Evolutionary conservation across 331 rosid genomes (phyloP), one percentile per base, ranked within the genome.

Genomic region (Pyrus hybrid): DNA sequence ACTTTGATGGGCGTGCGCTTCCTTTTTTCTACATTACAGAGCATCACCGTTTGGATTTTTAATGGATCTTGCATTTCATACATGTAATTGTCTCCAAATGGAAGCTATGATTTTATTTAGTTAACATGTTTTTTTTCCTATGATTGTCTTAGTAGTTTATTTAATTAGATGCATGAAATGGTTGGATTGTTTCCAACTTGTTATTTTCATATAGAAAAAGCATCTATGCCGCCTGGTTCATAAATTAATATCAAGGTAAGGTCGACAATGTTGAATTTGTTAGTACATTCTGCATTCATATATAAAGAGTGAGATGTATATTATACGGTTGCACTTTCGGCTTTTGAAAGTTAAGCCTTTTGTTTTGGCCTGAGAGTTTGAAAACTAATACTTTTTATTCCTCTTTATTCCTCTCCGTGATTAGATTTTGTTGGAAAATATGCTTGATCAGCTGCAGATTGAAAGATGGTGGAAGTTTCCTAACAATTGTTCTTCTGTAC

Each of bases 211-310:
- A 51, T 17, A 26, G 16, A 6, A 25, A 62, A 25, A 5, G 57
- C 57, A 51, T 17, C 57, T 14, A 62, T 64, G 8, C 69, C 5
- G 22, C 18, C 13, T 29, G 14, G 12, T 30, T 25, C 37, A 17
- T 63, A 28, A 43, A 23, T 23, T 35, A 28, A 10, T 16, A n/a
- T 2, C 28, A 25, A 64, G 28, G 26, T 12, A 58, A 22, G 45
- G 82, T 61, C 69, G 56, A 53, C 81, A 45, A 22, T 67, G 79
- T 81, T 81, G 85, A 81, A 76, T 29, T 70, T 76, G 16, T 12
- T 16, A 35, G 70, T 7, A 7, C 57, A 18, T 51, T 51, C 21
- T 51, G 8, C 65, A 61, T 22, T 61, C 65, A 23, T 23, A 25
- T 23, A 25, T 3, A 13, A 63, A 63, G n/a, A 63, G 41, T 16